Evolutionary conservation across 306 rosid genomes (phyloP), one percentile per base, ranked within the genome.

Genomic region (Crotalaria pallida): DNA sequence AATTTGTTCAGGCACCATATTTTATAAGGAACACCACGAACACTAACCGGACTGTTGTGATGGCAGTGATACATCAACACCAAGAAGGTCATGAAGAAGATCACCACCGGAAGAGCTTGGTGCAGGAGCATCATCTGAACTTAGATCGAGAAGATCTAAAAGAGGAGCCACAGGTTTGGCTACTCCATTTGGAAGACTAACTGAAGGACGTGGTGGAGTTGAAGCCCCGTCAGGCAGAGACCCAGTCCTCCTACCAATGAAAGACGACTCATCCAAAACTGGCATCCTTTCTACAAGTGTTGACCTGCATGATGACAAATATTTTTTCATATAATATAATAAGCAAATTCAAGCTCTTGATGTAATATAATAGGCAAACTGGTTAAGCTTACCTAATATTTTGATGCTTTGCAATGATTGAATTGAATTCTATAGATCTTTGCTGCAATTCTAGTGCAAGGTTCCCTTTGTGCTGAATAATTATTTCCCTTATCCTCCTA

Each of bases 371-470:
- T 64, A 29, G 27, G 29, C 59, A 73, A 29, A 65, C 48, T 58
- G 56, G 21, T 41, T 31, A 48, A 76, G 29, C 61, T 67, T 73
- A 91, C 99, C 96, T 88, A 67, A 94, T 91, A 81, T 84, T 87
- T 62, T 83, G 92, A 84, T 94, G 96, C 80, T 86, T 89, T 31
- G 79, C 74, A 71, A 91, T 82, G 47, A 94, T 66, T 23, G 89
- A 83, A 78, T 89, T 87, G 83, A 94, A 87, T 73, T 94, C 99
- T 4, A 85, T 83, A 81, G 99, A 89, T 87, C 99, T 91, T 82
- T 94, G 99, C 96, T 94, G 99, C 92, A 91, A 84, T 80, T 94
- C 97, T 73, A 94, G 96, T 79, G 84, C 84, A 66, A 94, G 92
- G 82, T 82, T 91, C 73, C 97, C 97, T 86, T 82, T 86, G 86